Conservation (phyloP, 352 stramenopile genomes). For the Phytophthora parvispora region DNA sequence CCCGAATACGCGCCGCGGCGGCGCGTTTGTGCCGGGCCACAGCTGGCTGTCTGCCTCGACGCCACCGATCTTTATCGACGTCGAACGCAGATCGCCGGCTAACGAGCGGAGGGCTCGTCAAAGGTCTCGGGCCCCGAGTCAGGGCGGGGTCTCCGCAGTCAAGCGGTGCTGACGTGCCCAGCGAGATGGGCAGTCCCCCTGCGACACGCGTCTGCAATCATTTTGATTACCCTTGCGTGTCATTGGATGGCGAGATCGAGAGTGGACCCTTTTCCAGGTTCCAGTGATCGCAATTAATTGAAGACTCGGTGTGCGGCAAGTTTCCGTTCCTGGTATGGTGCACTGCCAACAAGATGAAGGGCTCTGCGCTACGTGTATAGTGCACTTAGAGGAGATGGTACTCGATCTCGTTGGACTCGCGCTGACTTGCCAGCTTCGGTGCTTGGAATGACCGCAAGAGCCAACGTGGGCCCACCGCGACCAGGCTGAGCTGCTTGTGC, state of each 20-base stretch:
- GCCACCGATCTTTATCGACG: too few species aligned
- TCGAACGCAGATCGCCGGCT: too few species aligned
- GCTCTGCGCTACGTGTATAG: too few species aligned
- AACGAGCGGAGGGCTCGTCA: not conserved
- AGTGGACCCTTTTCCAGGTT: not conserved
- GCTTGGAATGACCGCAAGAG: conserved; percentile 78
- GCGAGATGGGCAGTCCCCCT: conserved; percentile 7
- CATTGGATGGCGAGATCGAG: not conserved
- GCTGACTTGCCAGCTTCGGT: conserved; percentile 61
- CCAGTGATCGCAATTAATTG: conserved; percentile 6
- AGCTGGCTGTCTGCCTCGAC: too few species aligned
- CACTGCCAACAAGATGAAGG: too few species aligned
- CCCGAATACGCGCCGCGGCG: too few species aligned
- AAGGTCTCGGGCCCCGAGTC: not conserved
- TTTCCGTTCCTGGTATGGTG: too few species aligned
- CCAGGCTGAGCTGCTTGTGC: conserved; percentile 75
- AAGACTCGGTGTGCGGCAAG: too few species aligned
- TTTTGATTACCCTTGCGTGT: conserved; percentile 16
- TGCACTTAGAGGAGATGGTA: conserved; percentile 81
- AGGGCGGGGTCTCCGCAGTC: not conserved
- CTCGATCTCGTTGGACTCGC: conserved; percentile 84
- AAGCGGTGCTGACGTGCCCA: not conserved
- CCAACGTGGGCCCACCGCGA: conserved; percentile 64
- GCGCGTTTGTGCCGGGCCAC: too few species aligned
- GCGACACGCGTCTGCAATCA: conserved; percentile 7